Conservation (phyloP, 106 monocot species). For the Dendrobium nobile region DNA sequence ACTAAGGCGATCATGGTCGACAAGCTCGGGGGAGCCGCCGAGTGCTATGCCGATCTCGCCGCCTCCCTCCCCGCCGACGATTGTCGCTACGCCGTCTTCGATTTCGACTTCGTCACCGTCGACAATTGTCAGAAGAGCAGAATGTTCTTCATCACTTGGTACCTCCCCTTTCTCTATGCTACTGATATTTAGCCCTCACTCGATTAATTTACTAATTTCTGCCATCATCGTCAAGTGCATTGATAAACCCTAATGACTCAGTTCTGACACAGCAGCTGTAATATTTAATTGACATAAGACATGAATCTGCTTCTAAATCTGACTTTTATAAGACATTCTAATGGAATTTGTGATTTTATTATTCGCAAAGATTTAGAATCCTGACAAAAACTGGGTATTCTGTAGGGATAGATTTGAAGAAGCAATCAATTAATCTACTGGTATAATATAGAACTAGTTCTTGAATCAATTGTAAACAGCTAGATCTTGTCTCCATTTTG, state of each 20-base stretch:
- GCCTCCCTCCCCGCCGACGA: constrained; percentile 48
- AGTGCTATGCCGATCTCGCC: constrained; percentile 47
- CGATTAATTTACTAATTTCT: not conserved
- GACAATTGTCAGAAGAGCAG: constrained; percentile 68
- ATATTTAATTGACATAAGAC: no score
- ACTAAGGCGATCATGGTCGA: constrained; percentile 49
- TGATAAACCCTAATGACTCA: not conserved
- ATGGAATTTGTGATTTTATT: no score
- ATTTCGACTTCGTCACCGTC: constrained; percentile 53
- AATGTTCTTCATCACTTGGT: constrained; percentile 63
- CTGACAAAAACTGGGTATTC: no score
- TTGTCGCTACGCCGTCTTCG: constrained; percentile 67
- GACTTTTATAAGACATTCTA: no score
- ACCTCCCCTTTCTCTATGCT: not conserved
- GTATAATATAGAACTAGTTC: no score
- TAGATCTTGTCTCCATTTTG: not conserved
- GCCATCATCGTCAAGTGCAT: not conserved
- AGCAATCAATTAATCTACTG: no score
- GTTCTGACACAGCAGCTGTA: not conserved
- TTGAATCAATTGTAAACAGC: no score
- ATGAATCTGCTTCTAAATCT: no score
- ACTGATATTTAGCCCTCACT: not conserved
- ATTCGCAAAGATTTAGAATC: no score
- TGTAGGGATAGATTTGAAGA: no score
- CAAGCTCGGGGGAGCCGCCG: constrained; percentile 48